Evolutionary conservation across 2,329 filamentous ascomycete genomes (phyloP).

Genomic region (Aurifilum marmelostoma): DNA sequence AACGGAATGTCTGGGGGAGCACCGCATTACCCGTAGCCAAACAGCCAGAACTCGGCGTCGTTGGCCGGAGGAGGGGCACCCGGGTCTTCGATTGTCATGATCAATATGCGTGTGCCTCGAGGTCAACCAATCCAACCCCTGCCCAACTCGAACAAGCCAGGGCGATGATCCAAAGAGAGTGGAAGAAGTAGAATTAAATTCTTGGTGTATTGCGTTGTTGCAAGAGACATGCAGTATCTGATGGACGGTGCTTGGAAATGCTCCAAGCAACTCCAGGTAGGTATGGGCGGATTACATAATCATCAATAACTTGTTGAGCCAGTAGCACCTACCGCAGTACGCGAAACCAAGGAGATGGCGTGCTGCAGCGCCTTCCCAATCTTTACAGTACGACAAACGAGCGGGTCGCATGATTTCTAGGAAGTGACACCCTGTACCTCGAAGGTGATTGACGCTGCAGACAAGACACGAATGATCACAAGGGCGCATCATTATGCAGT

Average conservation of each 20-base stretch:
- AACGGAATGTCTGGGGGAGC: slow-evolving; percentile 15
- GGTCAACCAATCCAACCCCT: background rate
- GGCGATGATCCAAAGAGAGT: no score
- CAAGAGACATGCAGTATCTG: background rate
- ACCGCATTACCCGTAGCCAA: slow-evolving; percentile 80
- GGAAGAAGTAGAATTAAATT: background rate
- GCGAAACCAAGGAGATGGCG: background rate
- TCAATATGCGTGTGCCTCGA: slow-evolving; percentile 12
- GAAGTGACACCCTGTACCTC: background rate
- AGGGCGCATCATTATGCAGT: background rate
- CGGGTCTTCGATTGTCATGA: slow-evolving; percentile 43
- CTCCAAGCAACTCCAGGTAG: background rate
- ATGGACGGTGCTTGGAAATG: background rate
- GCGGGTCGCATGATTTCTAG: slow-evolving; percentile 1
- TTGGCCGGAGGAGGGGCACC: slow-evolving; percentile 36
- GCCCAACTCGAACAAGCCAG: no score
- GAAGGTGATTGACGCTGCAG: background rate
- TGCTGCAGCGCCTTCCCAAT: background rate
- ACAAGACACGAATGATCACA: background rate
- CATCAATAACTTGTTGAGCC: background rate
- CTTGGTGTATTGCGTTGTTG: background rate
- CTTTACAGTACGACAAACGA: background rate
- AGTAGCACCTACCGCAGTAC: background rate
- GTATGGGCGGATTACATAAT: slow-evolving; percentile 4
- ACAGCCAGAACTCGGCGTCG: slow-evolving; percentile 84